Conservation (phyloP, 164 flowering plant species). For the Buxus sempervirens region DNA sequence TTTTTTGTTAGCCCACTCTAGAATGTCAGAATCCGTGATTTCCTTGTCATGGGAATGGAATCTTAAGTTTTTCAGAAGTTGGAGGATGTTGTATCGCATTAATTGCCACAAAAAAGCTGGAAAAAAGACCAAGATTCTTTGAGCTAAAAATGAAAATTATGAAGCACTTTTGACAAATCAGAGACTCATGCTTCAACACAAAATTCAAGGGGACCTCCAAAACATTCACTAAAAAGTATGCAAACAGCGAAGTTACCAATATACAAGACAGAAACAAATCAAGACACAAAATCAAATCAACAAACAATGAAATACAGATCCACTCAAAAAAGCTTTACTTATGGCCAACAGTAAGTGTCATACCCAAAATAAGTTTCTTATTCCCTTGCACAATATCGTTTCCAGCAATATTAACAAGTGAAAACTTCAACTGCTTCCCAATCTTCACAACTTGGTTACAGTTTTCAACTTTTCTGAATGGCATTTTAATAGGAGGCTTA, state of each 20-base stretch:
- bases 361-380: slow-evolving; percentile 84
- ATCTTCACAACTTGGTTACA: slow-evolving; percentile 91
- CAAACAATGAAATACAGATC: background rate
- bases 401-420: slow-evolving; percentile 88
- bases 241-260: background rate
- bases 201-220: background rate
- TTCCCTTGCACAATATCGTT: slow-evolving; percentile 94
- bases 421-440: slow-evolving; percentile 84
- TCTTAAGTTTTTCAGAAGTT: slow-evolving; percentile 80
- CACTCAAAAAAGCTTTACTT: background rate
- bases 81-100: slow-evolving; percentile 90
- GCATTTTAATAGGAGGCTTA: slow-evolving; percentile 90
- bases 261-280: background rate
- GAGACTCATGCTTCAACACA: background rate
- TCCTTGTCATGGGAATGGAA: slow-evolving; percentile 80
- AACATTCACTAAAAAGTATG: background rate
- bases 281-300: background rate
- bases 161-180: background rate
- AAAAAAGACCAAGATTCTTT: slow-evolving; percentile 12
- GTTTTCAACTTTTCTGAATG: slow-evolving; percentile 89
- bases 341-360: slow-evolving; percentile 9
- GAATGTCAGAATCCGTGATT: slow-evolving; percentile 75
- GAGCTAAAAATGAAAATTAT: background rate
- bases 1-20: slow-evolving; percentile 78
- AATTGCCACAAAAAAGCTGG: slow-evolving; percentile 93